Conservation (phyloP, 257 asterid species). For the Salvia rosmarinus region DNA sequence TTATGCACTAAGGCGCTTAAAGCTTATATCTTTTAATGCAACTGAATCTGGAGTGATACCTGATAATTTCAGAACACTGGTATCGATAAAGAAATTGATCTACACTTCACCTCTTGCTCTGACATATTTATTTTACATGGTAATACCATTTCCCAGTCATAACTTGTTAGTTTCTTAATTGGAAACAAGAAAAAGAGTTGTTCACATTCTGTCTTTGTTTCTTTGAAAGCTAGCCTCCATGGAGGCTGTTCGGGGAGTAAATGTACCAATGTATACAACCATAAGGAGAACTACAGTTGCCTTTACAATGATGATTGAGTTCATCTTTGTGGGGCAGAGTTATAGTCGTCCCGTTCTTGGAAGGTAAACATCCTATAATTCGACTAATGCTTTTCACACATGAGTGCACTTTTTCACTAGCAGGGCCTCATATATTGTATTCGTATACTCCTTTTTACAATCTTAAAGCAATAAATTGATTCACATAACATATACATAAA, state of each 20-base stretch:
- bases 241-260: slow-evolving; percentile 95
- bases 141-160: slow-evolving; percentile 37
- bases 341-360: slow-evolving; percentile 63
- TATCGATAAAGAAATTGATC: slow-evolving; percentile 60
- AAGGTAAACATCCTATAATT: slow-evolving; percentile 54
- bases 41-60: slow-evolving; percentile 48
- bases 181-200: neutral
- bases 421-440: neutral
- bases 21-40: slow-evolving; percentile 64
- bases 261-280: slow-evolving; percentile 97
- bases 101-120: slow-evolving; percentile 68
- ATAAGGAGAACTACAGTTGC: slow-evolving; percentile 91
- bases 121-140: slow-evolving; percentile 90
- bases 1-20: slow-evolving; percentile 59
- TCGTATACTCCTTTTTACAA: neutral
- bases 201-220: slow-evolving; percentile 42
- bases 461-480: no score
- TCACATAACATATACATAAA: neutral
- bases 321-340: slow-evolving; percentile 63
- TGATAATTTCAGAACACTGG: slow-evolving; percentile 54
- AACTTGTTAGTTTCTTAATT: slow-evolving; percentile 7
- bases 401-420: neutral
- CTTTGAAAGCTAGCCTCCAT: slow-evolving; percentile 78
- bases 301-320: slow-evolving; percentile 86
- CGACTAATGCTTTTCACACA: neutral